Base-by-base conservation (phyloP, 208 protist species). In the Trypanosoma melophagium region DNA sequence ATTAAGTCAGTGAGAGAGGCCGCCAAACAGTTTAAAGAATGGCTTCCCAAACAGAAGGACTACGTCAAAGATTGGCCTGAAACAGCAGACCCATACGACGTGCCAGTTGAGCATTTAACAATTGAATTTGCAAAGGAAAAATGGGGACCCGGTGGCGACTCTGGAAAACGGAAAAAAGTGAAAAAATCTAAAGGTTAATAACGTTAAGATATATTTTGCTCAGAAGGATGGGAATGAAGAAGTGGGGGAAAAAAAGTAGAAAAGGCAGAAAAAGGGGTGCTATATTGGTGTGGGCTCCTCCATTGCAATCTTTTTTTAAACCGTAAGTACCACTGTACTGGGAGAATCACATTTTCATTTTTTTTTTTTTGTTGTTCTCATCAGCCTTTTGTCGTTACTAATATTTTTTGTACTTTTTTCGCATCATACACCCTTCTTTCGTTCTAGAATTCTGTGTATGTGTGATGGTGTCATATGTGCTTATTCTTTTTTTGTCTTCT, bases 31-130 rank as follows among this genome's bases (percentile, higher is more conserved):
- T 94, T 91, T 65, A 38, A 60, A 12, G 53, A 49, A 49, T 97
- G 85, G 83, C 69, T 92, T n/a, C 68, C 79, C 14, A 77, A 79
- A 66, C 81, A 90, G 70, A 41, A 80, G 17, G 76, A 70, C 47
- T 92, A 96, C 64, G 60, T 64, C 41, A 87, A 83, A 67, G 77
- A 86, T 58, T 92, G 89, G 86, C 64, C 78, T 3, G 51, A 31
- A n/a, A 17, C 35, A 13, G 22, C 49, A 25, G 78, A 78, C 14
- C 60, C 74, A 38, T 57, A 61, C 42, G 59, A n/a, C 1, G 41
- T 70, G 14, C 69, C 65, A 42, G 66, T 88, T 14, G 35, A 76
- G 49, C 79, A 93, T 64, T 45, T 71, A 12, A 94, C 85, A 3
- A 66, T 84, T 70, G 73, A 81, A 41, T 89, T 83, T 51, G 79